Percentiles rank a stretch among this genome's conserved stretches.
Conservation (phyloP, 78 protist species). For the Bodo saltans region DNA sequence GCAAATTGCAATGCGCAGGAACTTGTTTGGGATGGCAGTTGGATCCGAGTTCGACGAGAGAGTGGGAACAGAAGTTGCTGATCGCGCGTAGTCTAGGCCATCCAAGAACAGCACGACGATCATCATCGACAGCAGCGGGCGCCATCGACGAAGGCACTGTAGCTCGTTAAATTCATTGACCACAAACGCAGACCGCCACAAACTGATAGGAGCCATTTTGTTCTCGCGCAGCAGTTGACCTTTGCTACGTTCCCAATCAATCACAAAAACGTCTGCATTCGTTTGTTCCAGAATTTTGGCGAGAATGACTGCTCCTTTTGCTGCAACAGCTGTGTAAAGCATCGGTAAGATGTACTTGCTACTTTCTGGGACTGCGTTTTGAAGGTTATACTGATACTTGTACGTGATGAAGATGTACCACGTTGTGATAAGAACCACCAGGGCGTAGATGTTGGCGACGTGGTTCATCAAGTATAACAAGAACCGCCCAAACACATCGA, state of each 20-base stretch:
- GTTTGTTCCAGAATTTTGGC: conserved; percentile 18
- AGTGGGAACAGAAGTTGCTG: neutral
- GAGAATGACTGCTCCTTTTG: neutral
- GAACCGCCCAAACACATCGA: neutral
- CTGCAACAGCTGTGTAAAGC: neutral
- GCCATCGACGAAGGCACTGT: neutral
- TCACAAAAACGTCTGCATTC: conserved; percentile 18
- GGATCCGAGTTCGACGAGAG: neutral
- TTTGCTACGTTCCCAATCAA: conserved; percentile 36
- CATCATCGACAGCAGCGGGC: neutral
- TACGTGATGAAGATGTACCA: neutral
- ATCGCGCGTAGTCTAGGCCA: neutral
- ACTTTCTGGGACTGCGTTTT: neutral
- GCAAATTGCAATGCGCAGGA: conserved; percentile 25
- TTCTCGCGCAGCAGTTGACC: neutral
- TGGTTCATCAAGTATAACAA: neutral
- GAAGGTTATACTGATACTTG: neutral
- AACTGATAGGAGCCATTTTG: neutral
- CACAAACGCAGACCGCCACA: conserved; percentile 36
- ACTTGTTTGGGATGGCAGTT: neutral
- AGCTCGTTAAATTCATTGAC: conserved; percentile 43
- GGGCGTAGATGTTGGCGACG: neutral
- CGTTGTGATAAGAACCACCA: neutral
- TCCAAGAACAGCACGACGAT: conserved; percentile 5
- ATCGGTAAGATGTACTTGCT: neutral